Conservation (phyloP, 2,329 filamentous ascomycete genomes). For the Calycina herbarum region DNA sequence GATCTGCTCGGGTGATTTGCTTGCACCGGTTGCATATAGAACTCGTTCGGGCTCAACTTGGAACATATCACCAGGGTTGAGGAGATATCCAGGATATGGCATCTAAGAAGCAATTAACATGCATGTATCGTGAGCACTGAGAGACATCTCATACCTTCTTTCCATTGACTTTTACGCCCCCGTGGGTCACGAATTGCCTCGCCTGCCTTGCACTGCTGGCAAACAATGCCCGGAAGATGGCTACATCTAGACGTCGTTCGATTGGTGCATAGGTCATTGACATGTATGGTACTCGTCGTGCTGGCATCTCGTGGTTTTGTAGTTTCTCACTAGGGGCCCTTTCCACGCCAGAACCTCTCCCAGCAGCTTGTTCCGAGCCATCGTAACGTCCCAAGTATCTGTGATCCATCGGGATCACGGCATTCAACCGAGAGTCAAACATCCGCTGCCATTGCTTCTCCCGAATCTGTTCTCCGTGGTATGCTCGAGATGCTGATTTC, state of each 20-base stretch:
- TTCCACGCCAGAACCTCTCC: constrained; percentile 70
- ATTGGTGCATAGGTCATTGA: constrained; percentile 92
- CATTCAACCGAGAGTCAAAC: constrained; percentile 78
- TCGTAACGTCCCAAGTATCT: constrained; percentile 76
- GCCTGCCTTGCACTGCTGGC: constrained; percentile 92
- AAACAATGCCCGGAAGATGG: constrained; percentile 90
- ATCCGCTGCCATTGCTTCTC: constrained; percentile 94
- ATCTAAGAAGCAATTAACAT: constrained; percentile 59
- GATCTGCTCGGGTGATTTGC: constrained; percentile 51
- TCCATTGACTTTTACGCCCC: constrained; percentile 92
- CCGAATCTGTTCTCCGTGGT: constrained; percentile 92
- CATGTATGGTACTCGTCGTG: constrained; percentile 77
- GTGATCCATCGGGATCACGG: constrained; percentile 83
- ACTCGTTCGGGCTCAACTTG: constrained; percentile 89
- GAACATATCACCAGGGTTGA: constrained; percentile 98
- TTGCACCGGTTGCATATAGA: constrained; percentile 79
- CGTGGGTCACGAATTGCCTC: constrained; percentile 90
- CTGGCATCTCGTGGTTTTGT: constrained; percentile 39
- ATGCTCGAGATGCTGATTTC: constrained; percentile 79
- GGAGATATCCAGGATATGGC: constrained; percentile 84
- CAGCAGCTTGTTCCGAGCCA: constrained; percentile 79
- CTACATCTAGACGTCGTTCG: constrained; percentile 89
- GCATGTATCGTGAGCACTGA: not conserved
- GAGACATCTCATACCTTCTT: constrained; percentile 66
- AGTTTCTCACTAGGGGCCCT: constrained; percentile 18